These are phyloP conservation scores for Solanum etuberosum DNA, from an alignment of 257 asterid genomes.

Conservation along the genomic window DNA sequence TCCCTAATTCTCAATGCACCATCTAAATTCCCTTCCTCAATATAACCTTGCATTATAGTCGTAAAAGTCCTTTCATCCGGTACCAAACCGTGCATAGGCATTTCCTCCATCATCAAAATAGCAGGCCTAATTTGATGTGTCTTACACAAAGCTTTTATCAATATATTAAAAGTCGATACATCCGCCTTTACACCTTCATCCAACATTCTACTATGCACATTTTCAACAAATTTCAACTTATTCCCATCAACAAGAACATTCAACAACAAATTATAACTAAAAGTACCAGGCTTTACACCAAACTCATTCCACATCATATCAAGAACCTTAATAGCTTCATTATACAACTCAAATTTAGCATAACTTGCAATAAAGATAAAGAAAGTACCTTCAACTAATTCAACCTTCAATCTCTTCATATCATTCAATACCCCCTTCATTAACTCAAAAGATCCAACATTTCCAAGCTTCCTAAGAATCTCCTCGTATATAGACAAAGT, in stretches of 20 bases:
- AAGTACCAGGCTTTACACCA: conserved; percentile 44
- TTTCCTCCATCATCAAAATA: conserved; percentile 87
- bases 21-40: conserved; percentile 66
- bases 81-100: conserved; percentile 46
- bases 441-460: conserved; percentile 50
- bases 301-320: conserved; percentile 59
- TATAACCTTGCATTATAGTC: conserved; percentile 82
- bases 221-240: conserved; percentile 64
- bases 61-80: conserved; percentile 91
- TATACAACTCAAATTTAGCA: conserved; percentile 50
- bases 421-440: conserved; percentile 45
- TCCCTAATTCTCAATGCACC: conserved; percentile 78
- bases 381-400: conserved; percentile 45
- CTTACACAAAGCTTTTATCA: conserved; percentile 83
- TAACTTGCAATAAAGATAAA: conserved; percentile 52
- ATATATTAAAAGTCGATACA: conserved; percentile 72
- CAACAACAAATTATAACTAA: conserved; percentile 52
- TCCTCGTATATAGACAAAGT: conserved; percentile 51
- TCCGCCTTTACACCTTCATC: conserved; percentile 41
- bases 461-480: conserved; percentile 55
- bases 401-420: conserved; percentile 38
- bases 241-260: conserved; percentile 81
- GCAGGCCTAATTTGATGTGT: conserved; percentile 93
- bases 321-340: conserved; percentile 61
- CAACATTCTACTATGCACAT: conserved; percentile 66